Evolutionary conservation across 495 filamentous ascomycete genomes (phyloP), one percentile per base, ranked within the genome.

Genomic region (Tuber microsphaerosporum): DNA sequence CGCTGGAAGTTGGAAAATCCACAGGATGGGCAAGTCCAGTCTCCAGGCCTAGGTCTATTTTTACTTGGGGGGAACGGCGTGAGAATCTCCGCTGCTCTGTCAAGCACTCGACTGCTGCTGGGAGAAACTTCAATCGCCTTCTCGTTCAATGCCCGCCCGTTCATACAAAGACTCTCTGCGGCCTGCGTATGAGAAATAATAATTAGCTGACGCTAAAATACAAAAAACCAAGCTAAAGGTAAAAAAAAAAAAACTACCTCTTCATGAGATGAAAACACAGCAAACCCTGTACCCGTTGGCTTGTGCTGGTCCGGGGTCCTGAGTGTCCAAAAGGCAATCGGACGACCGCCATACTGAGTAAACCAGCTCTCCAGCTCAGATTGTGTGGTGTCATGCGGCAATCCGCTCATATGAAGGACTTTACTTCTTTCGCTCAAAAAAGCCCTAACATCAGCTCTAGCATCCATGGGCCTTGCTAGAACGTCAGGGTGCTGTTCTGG

Each of bases 361-460:
- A 97, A 99, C 95, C 95, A 99, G 84, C 93, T 97, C 86, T 98
- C 95, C 46, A 99, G 87, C 84, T 98, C 95, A 22, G 94, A 97
- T 85, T 99, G 95, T 2, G 95, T 99, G 41, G 95, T 99, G 82
- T 99, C 95, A 83, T 99, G 95, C 61, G 95, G 95, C 71, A 99
- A 88, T 51, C 95, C 95, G 79, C 92, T 96, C 89, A 99, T 93
- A 84, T 99, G 95, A 76, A 99, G 88, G 20, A 98, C 93, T 86
- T 99, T 99, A 87, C 94, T 97, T 72, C 94, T 89, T 84, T 99
- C 95, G 5, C 91, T 90, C 70, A 99, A 85, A 85, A 99, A 99
- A 56, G 95, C 94, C 74, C 94, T 89, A n/a, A 99, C 95, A 84
- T 99, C 95, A 70, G 94, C 94, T 76, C 93, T 89, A 51, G 95